Evolutionary conservation across 306 rosid species (phyloP), one percentile per base, ranked within the genome.

Genomic region (Leucaena leucocephala): DNA sequence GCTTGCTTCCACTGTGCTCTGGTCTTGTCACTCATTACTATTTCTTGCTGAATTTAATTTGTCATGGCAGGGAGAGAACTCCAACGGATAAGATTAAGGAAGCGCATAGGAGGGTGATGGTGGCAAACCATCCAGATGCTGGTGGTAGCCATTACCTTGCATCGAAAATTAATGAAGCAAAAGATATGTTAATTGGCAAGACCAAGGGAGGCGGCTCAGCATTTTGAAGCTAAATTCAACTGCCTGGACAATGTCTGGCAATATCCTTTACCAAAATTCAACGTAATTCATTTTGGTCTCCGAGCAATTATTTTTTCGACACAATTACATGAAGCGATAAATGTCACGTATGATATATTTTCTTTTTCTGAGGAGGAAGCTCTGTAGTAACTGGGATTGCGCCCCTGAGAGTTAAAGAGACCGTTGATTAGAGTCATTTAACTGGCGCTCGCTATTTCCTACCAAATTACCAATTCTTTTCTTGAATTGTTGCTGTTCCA

Each of bases 101-200:
- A 87, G 97, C 98, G 27, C 98, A 94, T 74, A 87, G 97, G 85
- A 94, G 90, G 88, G 94, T 94, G 83, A 94, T 94, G 97, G 85
- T 92, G 36, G 98, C 98, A 36, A 94, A 94, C 85, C 97, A 94
- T 88, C 98, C 98, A 4, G 98, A 94, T 81, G 94, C 97, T 1
- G 98, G 97, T 17, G 97, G 98, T 67, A 94, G 98, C 86, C 97
- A 94, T 80, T 92, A 90, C 86, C 93, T 94, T 68, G 98, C 98
- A 22, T 92, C 97, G 16, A 94, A 94, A 83, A 87, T 94, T 38
- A 94, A 94, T 43, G 98, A 94, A 85, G 98, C 97, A 17, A 94
- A 94, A 86, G 97, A 94, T 17, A 0, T 88, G 57, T 42, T 94
- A 75, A 85, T 92, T 42, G 92, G 97, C 55, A 89, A 86, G 83